Evolutionary conservation across 2,329 filamentous ascomycete species (phyloP).

Genomic region (Fusarium nanum): DNA sequence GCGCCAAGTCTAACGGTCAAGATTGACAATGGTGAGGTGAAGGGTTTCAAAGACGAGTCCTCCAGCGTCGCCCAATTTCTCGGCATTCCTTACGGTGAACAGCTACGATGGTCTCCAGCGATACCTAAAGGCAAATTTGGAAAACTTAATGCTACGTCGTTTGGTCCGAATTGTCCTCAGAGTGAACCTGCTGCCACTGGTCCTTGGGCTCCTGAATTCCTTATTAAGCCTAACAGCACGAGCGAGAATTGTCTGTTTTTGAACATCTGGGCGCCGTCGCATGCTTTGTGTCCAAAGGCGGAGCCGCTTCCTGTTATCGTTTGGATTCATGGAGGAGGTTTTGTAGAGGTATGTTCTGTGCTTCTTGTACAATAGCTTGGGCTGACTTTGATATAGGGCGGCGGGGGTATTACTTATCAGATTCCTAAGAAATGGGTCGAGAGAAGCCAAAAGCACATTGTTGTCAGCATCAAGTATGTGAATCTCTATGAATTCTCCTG

Average conservation of each 20-base stretch:
- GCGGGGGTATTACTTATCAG: slow-evolving; percentile 9
- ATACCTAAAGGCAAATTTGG: background rate
- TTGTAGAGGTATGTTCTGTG: background rate
- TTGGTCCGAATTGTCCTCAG: slow-evolving; percentile 12
- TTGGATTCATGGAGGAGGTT: slow-evolving; percentile 15
- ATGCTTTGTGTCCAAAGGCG: background rate
- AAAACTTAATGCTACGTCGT: background rate
- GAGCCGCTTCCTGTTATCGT: background rate
- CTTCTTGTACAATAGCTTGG: background rate
- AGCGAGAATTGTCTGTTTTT: slow-evolving; percentile 7
- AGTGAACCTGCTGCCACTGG: background rate
- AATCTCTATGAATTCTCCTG: background rate
- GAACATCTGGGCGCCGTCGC: slow-evolving; percentile 1
- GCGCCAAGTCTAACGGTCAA: slow-evolving; percentile 3
- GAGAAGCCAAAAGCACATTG: slow-evolving; percentile 17
- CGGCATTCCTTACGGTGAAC: slow-evolving; percentile 12
- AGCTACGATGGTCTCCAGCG: slow-evolving; percentile 5
- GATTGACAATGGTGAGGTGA: background rate
- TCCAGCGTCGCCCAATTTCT: slow-evolving; percentile 13
- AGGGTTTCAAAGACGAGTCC: background rate
- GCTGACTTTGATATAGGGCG: background rate
- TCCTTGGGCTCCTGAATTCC: slow-evolving; percentile 5
- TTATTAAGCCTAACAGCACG: slow-evolving; percentile 18
- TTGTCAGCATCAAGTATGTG: slow-evolving; percentile 15
- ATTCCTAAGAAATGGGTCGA: background rate